A percentile compares a stretch with the other conserved stretches of the same genome.
Conservation (phyloP, 805 yeast genomes). For the Yamadazyma sp. region DNA sequence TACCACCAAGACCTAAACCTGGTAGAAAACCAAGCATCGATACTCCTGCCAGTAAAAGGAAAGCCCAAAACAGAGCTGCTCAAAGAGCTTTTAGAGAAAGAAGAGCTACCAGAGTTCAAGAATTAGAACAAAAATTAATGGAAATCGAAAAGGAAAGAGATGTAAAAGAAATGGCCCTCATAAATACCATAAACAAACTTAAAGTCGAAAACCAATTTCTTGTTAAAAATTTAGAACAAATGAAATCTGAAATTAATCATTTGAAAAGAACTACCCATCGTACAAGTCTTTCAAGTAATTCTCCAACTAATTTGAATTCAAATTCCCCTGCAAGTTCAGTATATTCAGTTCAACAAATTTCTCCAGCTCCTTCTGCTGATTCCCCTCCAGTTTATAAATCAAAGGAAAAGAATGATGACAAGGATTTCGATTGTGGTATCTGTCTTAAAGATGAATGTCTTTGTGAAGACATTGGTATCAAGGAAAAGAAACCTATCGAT, state of each 20-base stretch:
- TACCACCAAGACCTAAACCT: constrained; percentile 58
- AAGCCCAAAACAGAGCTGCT: constrained; percentile 93
- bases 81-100: constrained; percentile 89
- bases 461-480: constrained; percentile 54
- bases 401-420: constrained; percentile 4
- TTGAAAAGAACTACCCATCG: constrained; percentile 8
- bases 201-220: constrained; percentile 45
- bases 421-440: constrained; percentile 55
- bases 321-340: constrained; percentile 29
- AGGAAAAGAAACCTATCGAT: constrained; percentile 10
- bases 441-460: constrained; percentile 67
- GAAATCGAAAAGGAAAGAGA: constrained; percentile 68
- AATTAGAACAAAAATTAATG: constrained; percentile 65
- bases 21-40: constrained; percentile 65
- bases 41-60: constrained; percentile 79
- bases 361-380: constrained; percentile 53
- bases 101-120: constrained; percentile 76
- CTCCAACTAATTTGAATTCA: constrained; percentile 6
- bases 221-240: constrained; percentile 39
- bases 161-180: constrained; percentile 51
- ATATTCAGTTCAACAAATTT: constrained; percentile 44
- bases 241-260: constrained; percentile 30
- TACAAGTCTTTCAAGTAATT: constrained; percentile 9
- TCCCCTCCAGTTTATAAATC: constrained; percentile 36
- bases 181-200: constrained; percentile 49